phyloP scores from a whole-genome alignment of 2,329 filamentous ascomycete genomes.

The Salinomyces thailandicus region DNA sequence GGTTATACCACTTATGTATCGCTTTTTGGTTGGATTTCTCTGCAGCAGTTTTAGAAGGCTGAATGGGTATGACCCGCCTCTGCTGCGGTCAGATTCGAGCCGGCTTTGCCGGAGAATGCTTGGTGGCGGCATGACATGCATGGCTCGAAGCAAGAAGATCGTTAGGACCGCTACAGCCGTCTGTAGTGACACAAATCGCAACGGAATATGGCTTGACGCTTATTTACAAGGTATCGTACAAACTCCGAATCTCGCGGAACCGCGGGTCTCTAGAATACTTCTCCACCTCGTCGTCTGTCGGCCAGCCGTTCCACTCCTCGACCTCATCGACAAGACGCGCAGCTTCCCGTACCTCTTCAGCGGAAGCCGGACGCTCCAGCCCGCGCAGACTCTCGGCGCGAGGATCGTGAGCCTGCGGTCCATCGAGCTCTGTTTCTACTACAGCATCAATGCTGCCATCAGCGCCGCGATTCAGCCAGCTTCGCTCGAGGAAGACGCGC shows the following conservation, averaged over 20 bases:
- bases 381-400: slow-evolving; percentile 4
- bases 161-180: no score
- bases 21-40: no score
- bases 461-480: slow-evolving; percentile 11
- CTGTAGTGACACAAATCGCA: no score
- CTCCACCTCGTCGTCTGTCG: slow-evolving; percentile 31
- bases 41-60: no score
- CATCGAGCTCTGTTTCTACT: neutral
- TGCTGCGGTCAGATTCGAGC: no score
- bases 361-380: slow-evolving; percentile 10
- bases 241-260: neutral
- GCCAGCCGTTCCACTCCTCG: slow-evolving; percentile 35
- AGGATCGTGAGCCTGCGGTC: neutral
- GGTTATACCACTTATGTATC: no score
- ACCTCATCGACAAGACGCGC: slow-evolving; percentile 23
- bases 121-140: no score
- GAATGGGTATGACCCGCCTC: no score
- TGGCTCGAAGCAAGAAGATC: no score
- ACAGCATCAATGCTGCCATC: neutral
- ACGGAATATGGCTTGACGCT: no score
- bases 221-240: no score
- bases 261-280: slow-evolving; percentile 13
- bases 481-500: slow-evolving; percentile 32
- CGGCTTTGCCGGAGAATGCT: no score
- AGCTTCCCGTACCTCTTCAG: slow-evolving; percentile 12